These are phyloP conservation scores for Fusarium algeriense DNA, from an alignment of 2,329 filamentous ascomycete genomes.

Conservation along the genomic window DNA sequence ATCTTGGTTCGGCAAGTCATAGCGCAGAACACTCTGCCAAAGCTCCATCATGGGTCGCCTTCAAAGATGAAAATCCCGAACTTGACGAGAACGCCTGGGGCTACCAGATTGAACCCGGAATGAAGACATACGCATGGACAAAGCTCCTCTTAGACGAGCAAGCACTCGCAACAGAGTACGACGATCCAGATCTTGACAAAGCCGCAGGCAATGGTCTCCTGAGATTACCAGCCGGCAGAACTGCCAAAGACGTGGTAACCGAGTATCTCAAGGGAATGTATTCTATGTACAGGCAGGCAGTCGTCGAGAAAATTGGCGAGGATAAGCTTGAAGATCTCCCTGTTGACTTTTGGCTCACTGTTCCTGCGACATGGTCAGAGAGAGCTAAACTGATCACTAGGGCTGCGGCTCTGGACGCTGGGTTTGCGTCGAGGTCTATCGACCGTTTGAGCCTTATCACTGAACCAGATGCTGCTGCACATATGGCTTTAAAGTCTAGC, in stretches of 20 bases:
- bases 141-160: neutral
- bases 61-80: neutral
- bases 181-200: neutral
- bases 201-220: neutral
- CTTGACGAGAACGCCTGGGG: neutral
- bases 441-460: neutral
- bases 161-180: neutral
- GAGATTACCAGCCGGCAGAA: neutral
- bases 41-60: neutral
- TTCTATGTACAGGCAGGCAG: neutral
- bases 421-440: neutral
- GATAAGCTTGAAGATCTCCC: neutral
- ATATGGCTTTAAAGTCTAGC: neutral
- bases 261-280: neutral
- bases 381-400: neutral
- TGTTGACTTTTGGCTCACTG: neutral
- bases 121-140: neutral
- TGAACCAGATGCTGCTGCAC: neutral
- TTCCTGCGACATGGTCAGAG: neutral
- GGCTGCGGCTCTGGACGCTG: neutral
- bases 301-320: fast-evolving
- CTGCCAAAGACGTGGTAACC: neutral
- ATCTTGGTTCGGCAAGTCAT: neutral
- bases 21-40: neutral
- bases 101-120: neutral